phyloP scores from a whole-genome alignment of 805 yeast genomes.

The Candida ipomoeae region DNA sequence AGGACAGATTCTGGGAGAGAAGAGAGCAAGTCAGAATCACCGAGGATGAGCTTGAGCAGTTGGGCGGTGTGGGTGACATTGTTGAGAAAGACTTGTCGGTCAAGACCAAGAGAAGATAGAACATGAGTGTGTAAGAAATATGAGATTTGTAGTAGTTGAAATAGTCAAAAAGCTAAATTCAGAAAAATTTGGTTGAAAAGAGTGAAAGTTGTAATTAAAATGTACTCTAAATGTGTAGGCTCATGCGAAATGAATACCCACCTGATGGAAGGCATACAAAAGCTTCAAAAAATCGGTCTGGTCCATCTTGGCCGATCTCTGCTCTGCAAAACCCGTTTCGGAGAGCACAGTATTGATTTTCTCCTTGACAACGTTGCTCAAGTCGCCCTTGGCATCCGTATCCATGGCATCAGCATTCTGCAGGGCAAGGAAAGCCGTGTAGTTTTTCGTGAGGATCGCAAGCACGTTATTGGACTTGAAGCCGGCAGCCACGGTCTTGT shows the following conservation, averaged over 20 bases:
- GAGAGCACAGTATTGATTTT: conserved; percentile 70
- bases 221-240: not conserved
- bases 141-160: too few species aligned
- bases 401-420: conserved; percentile 44
- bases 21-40: conserved; percentile 85
- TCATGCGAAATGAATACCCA: conserved; percentile 92
- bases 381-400: conserved; percentile 38
- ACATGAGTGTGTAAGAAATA: not conserved
- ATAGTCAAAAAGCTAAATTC: too few species aligned
- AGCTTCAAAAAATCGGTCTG: conserved; percentile 88
- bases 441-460: conserved; percentile 81
- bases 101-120: conserved; percentile 46
- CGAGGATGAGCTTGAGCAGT: conserved; percentile 85
- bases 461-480: conserved; percentile 79
- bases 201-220: not conserved
- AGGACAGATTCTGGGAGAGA: conserved; percentile 98
- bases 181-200: too few species aligned
- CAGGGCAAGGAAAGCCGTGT: conserved; percentile 65
- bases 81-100: conserved; percentile 64
- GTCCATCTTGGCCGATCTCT: conserved; percentile 91
- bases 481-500: conserved; percentile 88
- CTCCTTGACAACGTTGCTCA: conserved; percentile 51
- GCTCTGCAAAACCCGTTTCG: conserved; percentile 77
- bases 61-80: conserved; percentile 88
- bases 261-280: conserved; percentile 91